A percentile compares a stretch with the other conserved stretches of the same genome.
Evolutionary conservation across 352 stramenopile genomes (phyloP).

Genomic region (Blastocystis sp.): DNA sequence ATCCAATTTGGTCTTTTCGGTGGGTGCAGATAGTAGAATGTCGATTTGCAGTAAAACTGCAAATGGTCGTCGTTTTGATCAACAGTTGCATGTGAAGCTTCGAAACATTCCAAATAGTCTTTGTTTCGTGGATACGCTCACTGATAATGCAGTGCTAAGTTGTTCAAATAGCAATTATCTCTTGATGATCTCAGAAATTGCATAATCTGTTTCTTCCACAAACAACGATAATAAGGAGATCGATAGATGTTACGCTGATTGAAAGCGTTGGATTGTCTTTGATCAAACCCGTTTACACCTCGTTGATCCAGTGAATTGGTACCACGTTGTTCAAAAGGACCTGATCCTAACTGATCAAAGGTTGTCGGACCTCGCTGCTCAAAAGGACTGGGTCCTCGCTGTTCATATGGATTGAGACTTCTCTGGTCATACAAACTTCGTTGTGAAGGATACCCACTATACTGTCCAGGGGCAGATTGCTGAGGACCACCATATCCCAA

Average conservation of each 20-base stretch:
- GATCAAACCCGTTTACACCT: too few relatives aligned
- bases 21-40: not conserved
- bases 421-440: too few relatives aligned
- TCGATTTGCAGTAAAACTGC: constrained; percentile 39
- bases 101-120: constrained; percentile 27
- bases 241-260: too few relatives aligned
- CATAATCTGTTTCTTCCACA: not conserved
- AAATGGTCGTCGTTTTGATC: constrained; percentile 15
- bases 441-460: not conserved
- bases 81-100: constrained; percentile 44
- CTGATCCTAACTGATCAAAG: not conserved
- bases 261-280: too few relatives aligned
- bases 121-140: constrained; percentile 32
- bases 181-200: constrained; percentile 22
- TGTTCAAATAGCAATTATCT: constrained; percentile 34
- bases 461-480: not conserved
- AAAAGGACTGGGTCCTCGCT: too few relatives aligned
- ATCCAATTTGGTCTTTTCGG: constrained; percentile 9
- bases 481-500: not conserved
- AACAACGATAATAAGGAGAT: not conserved
- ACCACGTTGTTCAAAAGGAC: too few relatives aligned
- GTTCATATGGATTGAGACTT: too few relatives aligned
- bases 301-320: too few relatives aligned
- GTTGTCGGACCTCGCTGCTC: not conserved
- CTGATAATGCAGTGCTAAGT: constrained; percentile 5